Conservation (phyloP, 2,329 filamentous ascomycete genomes). For the Fusarium poae region DNA sequence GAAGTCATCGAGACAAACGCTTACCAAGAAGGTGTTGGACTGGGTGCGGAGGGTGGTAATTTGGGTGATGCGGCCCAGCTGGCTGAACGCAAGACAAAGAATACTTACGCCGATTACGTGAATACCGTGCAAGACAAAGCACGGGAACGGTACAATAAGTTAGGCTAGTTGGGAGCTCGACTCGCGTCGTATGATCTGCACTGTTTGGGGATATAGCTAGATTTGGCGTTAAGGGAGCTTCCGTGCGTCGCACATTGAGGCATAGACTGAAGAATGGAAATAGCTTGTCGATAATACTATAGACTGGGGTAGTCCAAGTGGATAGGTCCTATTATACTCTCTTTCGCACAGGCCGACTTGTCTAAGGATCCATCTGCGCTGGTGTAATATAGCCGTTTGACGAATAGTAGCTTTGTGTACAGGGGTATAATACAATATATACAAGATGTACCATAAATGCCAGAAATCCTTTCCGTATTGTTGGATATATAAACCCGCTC, state of each 20-base stretch:
- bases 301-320: not conserved
- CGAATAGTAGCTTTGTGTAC: not conserved
- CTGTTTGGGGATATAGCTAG: conserved; percentile 11
- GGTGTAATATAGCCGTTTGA: not conserved
- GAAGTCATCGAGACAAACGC: conserved; percentile 73
- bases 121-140: conserved; percentile 75
- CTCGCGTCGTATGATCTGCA: not conserved
- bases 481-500: not conserved
- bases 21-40: conserved; percentile 76
- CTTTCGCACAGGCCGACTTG: not conserved
- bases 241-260: not conserved
- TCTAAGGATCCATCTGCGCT: not conserved
- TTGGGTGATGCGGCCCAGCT: conserved; percentile 75
- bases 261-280: not conserved
- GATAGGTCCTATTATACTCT: no score
- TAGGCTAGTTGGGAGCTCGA: conserved; percentile 52
- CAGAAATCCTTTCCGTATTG: not conserved
- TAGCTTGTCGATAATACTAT: not conserved
- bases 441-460: conserved; percentile 1
- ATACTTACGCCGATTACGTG: conserved; percentile 72
- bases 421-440: conserved; percentile 34
- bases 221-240: conserved; percentile 15
- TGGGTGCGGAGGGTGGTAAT: conserved; percentile 77
- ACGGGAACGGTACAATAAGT: conserved; percentile 72
- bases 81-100: conserved; percentile 71